phyloP scores from a whole-genome alignment of 805 yeast species.

The Lipomyces kockii region DNA sequence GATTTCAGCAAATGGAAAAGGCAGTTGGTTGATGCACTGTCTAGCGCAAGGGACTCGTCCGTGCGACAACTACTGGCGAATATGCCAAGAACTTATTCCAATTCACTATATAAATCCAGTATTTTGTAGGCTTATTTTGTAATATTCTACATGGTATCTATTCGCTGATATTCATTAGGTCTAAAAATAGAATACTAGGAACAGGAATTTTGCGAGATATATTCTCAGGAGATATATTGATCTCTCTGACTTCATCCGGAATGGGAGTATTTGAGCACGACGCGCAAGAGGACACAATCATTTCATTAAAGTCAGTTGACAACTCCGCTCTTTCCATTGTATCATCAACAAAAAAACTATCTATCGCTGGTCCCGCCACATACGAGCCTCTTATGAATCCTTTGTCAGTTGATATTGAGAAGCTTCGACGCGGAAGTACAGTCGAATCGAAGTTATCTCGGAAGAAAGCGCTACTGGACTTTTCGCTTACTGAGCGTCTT shows the following conservation, averaged over 20 bases:
- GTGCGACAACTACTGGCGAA: conserved; percentile 9
- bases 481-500: conserved; percentile 36
- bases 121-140: neutral
- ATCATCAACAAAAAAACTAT: neutral
- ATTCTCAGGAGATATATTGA: conserved; percentile 19
- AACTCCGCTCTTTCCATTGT: neutral
- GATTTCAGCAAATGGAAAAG: conserved; percentile 19
- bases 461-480: conserved; percentile 14
- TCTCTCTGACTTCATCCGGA: conserved; percentile 6
- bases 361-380: neutral
- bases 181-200: conserved; percentile 9
- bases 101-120: conserved; percentile 1
- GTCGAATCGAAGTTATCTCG: conserved; percentile 11
- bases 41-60: conserved; percentile 12
- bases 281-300: neutral
- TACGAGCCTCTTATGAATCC: conserved; percentile 30
- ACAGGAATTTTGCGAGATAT: conserved; percentile 17
- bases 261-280: conserved; percentile 12
- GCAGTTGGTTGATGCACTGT: conserved; percentile 15
- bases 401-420: conserved; percentile 12
- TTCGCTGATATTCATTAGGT: neutral
- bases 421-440: conserved; percentile 8
- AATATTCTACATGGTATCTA: neutral
- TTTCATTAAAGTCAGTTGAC: neutral
- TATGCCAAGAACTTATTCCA: conserved; percentile 10